Base-by-base conservation (phyloP, 108 stramenopile species). In the Skeletonema potamos region DNA sequence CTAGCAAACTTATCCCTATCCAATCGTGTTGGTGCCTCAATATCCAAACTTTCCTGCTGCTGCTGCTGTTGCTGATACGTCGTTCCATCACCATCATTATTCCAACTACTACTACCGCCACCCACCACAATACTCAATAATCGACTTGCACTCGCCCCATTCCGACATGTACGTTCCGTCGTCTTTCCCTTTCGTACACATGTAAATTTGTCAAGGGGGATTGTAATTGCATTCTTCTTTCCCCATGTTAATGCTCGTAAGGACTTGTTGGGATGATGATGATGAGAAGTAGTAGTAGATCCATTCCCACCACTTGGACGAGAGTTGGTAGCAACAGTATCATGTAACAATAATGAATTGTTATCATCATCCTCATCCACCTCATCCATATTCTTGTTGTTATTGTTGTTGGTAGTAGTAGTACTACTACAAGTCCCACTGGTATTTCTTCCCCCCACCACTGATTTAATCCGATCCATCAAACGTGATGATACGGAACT, bases 1-100 rank as follows among this genome's bases (percentile, higher is more conserved):
- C 68, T 79, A 10, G 94, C 94, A 74, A 92, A 92, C 68, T 92
- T 95, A 72, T 95, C 94, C 58, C 94, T 79, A 74, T 95, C 94
- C 71, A 89, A 62, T 34, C 72, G 66, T 0, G 94, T 92, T 15
- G 94, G 94, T 37, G 94, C 94, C 70, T 95, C 94, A 62, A 95
- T 91, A 66, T 95, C 94, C 11, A 95, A 68, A 61, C 85, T 81
- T 7, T 78, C 73, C 66, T 72, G 61, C 27, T 51, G 48, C 34
- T 34, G 34, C 34, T 34, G 34, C 4, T 34, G 34, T 34, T 34
- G 59, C 4, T n/a, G n/a, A n/a, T n/a, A n/a, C n/a, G 27, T 22
- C 22, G 6, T 22, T 17, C 17, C 20, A 51, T 51, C 48, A 51
- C 8, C 22, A 41, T 41, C 39, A 41, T 41, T 41, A 15, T 41